A percentile compares a stretch with the other conserved stretches of the same genome.
Evolutionary conservation across 2,329 filamentous ascomycete species (phyloP).

Genomic region (Venturia asperata): DNA sequence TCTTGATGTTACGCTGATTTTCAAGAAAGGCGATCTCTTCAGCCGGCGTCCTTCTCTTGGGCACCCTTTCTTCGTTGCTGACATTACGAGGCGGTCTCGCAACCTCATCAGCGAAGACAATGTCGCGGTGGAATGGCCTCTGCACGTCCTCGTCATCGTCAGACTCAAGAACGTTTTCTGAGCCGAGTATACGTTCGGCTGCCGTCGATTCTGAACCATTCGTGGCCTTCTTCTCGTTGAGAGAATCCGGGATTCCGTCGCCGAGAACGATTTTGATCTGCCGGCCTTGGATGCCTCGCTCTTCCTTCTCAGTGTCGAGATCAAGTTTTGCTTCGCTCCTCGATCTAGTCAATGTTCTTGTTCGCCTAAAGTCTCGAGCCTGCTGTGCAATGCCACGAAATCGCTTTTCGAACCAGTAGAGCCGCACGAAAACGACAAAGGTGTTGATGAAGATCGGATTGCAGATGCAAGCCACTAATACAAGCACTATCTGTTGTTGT

Average conservation of each 20-base stretch:
- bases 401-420: conserved; percentile 98
- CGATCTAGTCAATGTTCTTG: conserved; percentile 52
- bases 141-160: conserved; percentile 21
- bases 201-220: background rate
- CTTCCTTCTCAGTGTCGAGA: conserved; percentile 43
- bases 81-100: conserved; percentile 51
- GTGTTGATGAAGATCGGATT: conserved; percentile 43
- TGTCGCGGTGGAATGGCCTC: conserved; percentile 39
- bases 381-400: conserved; percentile 80
- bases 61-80: conserved; percentile 44
- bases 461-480: conserved; percentile 32
- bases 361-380: conserved; percentile 58
- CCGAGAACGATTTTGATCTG: conserved; percentile 57
- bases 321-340: conserved; percentile 42
- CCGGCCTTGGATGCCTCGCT: conserved; percentile 43
- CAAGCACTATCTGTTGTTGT: conserved; percentile 48
- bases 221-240: background rate
- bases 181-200: background rate
- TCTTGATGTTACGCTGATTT: conserved; percentile 67
- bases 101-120: conserved; percentile 63
- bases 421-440: conserved; percentile 79
- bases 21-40: conserved; percentile 85
- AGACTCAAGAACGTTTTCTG: conserved; percentile 8
- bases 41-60: conserved; percentile 52
- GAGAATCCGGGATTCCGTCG: conserved; percentile 26